Evolutionary conservation across 805 yeast genomes (phyloP).

Genomic region (Suhomyces xylopsoci): DNA sequence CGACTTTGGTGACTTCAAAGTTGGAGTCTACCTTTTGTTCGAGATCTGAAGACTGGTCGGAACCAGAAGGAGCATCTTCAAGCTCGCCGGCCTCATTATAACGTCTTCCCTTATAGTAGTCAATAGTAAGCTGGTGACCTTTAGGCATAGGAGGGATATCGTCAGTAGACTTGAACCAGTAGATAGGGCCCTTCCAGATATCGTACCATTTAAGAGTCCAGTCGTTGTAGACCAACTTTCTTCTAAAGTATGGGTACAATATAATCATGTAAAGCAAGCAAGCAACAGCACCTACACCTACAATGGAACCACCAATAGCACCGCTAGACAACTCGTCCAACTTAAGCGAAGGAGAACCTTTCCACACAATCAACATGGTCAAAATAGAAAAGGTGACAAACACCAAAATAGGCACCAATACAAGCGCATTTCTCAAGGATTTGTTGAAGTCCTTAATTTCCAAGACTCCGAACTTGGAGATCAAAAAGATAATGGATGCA

Average conservation of each 20-base stretch:
- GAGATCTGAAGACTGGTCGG: conserved; percentile 10
- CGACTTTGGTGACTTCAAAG: conserved; percentile 10
- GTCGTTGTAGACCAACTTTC: conserved; percentile 59
- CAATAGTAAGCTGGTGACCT: conserved; percentile 53
- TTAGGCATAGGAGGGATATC: conserved; percentile 66
- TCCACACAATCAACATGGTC: conserved; percentile 78
- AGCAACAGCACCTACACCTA: conserved; percentile 66
- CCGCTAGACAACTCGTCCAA: conserved; percentile 51
- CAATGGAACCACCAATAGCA: conserved; percentile 54
- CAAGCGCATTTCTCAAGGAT: conserved; percentile 53
- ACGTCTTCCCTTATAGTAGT: conserved; percentile 65
- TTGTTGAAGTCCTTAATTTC: conserved; percentile 47
- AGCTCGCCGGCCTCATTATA: conserved; percentile 15
- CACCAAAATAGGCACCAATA: conserved; percentile 58
- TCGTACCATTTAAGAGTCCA: conserved; percentile 65
- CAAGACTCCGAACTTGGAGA: conserved; percentile 58
- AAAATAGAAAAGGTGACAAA: conserved; percentile 58
- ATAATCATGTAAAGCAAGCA: conserved; percentile 48
- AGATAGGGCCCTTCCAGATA: conserved; percentile 53
- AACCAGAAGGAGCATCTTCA: conserved; percentile 5
- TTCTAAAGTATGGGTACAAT: conserved; percentile 58
- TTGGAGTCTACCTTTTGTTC: conserved; percentile 13
- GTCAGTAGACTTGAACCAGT: conserved; percentile 52
- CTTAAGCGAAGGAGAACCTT: conserved; percentile 69
- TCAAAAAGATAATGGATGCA: conserved; percentile 55